Evolutionary conservation across 2,329 filamentous ascomycete genomes (phyloP), one percentile per base, ranked within the genome.

Genomic region (Cytospora leucostoma): DNA sequence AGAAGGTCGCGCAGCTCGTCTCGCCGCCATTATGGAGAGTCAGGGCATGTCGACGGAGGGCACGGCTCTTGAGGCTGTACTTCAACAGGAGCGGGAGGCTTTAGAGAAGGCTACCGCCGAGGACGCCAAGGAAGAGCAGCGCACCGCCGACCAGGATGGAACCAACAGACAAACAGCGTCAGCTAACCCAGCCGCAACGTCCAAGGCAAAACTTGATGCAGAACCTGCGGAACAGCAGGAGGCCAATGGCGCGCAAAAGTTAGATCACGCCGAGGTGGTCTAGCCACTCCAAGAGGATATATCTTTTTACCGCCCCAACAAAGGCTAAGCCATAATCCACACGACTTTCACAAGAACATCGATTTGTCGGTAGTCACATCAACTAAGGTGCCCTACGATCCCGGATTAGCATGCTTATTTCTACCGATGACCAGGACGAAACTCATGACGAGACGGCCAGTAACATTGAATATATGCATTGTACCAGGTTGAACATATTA

Each of bases 1-100:
- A 68, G 82, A 84, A 73, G 82, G 82, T 38, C 78, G 82, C 8
- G 82, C 82, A n/a, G 81, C 82, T 47, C 78, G 82, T 17, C 71
- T 84, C 27, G 81, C 81, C 12, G 80, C 80, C 35, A 79, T 83
- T 76, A 80, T 82, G 77, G 78, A 80, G 63, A 74, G 74, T 21
- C 78, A 80, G 58, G 75, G 66, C 50, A 71, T 64, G 67, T 67
- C 32, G 67, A 69, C 33, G 65, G 69, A 38, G 61, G 68, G 65
- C 54, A 66, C 64, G 13, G 61, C 64, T 64, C 64, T 66, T 35
- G 57, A 61, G 61, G 64, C 61, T 17, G 61, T 66, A 57, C 57
- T 61, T 55, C 61, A 57, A 59, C 64, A 66, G 64, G 64, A 66
- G 51, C 61, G 61, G 58, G 64, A 66, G 54, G 61, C 55, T 19